phyloP scores from a whole-genome alignment of 768 basidiomycete genomes.

The Suillus lakei region DNA sequence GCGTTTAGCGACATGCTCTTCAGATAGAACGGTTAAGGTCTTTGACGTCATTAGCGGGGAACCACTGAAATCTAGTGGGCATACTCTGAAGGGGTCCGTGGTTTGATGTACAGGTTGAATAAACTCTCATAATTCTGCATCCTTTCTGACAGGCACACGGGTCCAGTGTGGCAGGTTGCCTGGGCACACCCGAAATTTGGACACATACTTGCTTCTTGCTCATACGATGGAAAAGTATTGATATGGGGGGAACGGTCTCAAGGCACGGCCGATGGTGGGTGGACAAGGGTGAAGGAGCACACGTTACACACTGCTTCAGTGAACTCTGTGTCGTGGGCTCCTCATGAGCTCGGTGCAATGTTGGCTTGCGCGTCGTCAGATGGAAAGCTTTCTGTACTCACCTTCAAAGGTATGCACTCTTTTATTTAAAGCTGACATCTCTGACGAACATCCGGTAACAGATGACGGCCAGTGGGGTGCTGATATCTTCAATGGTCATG shows the following conservation, averaged over 20 bases:
- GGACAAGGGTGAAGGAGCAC: constrained; percentile 97
- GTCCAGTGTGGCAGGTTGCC: constrained; percentile 97
- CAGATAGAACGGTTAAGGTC: constrained; percentile 92
- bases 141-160: constrained; percentile 72
- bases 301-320: constrained; percentile 93
- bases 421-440: background rate
- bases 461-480: constrained; percentile 97
- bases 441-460: constrained; percentile 32
- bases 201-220: constrained; percentile 95
- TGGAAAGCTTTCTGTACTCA: constrained; percentile 94
- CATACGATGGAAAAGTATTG: constrained; percentile 96
- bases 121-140: background rate
- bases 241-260: constrained; percentile 94
- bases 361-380: constrained; percentile 97
- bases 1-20: constrained; percentile 94
- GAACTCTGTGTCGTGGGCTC: constrained; percentile 99
- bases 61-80: constrained; percentile 64
- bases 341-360: constrained; percentile 95
- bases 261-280: constrained; percentile 58
- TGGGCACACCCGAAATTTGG: constrained; percentile 99
- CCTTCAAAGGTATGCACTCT: constrained; percentile 85
- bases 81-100: constrained; percentile 80
- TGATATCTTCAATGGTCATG: constrained; percentile 93
- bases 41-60: constrained; percentile 95
- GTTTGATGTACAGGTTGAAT: constrained; percentile 1